Conservation (phyloP, 2,329 filamentous ascomycete species). For the Metarhizium robertsii region DNA sequence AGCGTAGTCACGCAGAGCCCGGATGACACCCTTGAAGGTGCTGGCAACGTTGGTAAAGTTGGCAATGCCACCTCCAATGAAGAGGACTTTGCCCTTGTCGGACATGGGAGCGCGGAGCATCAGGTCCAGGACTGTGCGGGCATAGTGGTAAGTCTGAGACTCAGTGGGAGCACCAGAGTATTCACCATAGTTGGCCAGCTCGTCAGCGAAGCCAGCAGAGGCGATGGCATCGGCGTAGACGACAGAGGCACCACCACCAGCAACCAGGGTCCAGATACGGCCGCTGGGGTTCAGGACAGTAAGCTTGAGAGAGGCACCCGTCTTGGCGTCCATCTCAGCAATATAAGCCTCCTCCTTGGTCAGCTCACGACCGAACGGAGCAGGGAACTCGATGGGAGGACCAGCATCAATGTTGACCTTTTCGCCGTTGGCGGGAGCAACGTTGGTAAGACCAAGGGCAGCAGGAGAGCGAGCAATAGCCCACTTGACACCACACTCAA, state of each 20-base stretch:
- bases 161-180: constrained; percentile 98
- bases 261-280: constrained; percentile 95
- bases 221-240: constrained; percentile 99
- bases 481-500: constrained; percentile 99
- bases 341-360: constrained; percentile 99
- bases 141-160: constrained; percentile 99
- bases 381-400: constrained; percentile 97
- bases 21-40: constrained; percentile 99
- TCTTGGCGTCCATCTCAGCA: constrained; percentile 97
- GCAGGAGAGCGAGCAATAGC: constrained; percentile 86
- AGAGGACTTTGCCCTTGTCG: constrained; percentile 93
- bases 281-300: constrained; percentile 88
- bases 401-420: constrained; percentile 93
- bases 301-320: constrained; percentile 95
- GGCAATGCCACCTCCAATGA: constrained; percentile 99
- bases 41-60: constrained; percentile 99
- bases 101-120: constrained; percentile 85
- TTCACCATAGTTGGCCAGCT: constrained; percentile 99
- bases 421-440: constrained; percentile 50
- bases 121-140: constrained; percentile 89
- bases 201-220: constrained; percentile 85
- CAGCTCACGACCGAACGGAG: constrained; percentile 96
- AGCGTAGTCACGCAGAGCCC: constrained; percentile 84
- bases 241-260: constrained; percentile 98
- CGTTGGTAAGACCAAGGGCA: constrained; percentile 72